Percentiles rank a stretch among this genome's conserved stretches.
Evolutionary conservation across 1,284 basidiomycete genomes (phyloP).

Genomic region (Meripilus lineatus): DNA sequence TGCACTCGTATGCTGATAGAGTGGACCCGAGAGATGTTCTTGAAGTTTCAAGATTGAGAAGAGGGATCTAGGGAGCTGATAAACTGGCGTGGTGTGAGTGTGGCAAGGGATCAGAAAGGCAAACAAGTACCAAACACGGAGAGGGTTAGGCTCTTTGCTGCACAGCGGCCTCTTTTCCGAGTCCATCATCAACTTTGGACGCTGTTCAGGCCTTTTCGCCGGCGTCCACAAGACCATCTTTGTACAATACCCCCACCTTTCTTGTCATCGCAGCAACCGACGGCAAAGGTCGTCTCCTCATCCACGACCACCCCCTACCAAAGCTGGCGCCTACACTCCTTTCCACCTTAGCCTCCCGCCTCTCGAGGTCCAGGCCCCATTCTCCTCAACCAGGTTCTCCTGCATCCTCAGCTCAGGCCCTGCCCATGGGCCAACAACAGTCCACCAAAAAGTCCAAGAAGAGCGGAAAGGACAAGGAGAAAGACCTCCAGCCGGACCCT

Average conservation of each 20-base stretch:
- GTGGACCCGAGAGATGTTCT: no score
- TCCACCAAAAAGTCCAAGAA: conserved; percentile 78
- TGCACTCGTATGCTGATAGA: no score
- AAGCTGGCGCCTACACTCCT: conserved; percentile 79
- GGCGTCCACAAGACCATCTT: conserved; percentile 7
- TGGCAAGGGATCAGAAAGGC: no score
- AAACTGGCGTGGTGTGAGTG: no score
- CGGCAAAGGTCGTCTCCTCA: conserved; percentile 2
- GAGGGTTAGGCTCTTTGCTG: no score
- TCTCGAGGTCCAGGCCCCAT: conserved; percentile 64
- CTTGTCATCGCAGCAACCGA: not conserved
- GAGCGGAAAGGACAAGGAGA: conserved; percentile 61
- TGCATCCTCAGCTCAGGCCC: conserved; percentile 32
- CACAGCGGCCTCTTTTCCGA: not conserved
- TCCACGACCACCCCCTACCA: conserved; percentile 18
- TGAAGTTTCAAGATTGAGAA: no score
- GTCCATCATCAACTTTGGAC: conserved; percentile 1
- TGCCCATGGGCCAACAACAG: conserved; percentile 70
- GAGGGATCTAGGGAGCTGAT: no score
- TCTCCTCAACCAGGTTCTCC: conserved; percentile 52
- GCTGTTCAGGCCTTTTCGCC: conserved; percentile 4
- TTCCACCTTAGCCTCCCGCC: conserved; percentile 65
- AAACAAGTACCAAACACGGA: conserved; percentile 12
- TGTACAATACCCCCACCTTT: conserved; percentile 2
- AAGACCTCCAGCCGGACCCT: conserved; percentile 36